Evolutionary conservation across 2,329 filamentous ascomycete genomes (phyloP).

Genomic region (Aureobasidium sp.): DNA sequence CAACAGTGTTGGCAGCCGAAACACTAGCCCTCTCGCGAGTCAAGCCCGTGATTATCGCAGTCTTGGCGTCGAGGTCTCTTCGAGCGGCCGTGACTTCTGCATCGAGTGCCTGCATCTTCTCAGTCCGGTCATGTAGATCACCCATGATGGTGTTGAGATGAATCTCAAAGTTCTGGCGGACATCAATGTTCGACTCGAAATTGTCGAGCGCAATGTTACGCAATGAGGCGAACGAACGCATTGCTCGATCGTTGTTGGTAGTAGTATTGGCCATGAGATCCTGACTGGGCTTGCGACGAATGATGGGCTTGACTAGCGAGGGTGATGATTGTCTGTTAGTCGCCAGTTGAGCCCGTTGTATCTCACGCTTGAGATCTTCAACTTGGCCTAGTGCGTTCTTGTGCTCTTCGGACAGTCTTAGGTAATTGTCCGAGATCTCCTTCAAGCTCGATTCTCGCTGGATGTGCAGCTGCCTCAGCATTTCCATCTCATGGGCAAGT

Average conservation of each 20-base stretch:
- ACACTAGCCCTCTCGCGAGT: conserved; percentile 89
- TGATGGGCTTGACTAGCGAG: conserved; percentile 49
- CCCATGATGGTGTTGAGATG: conserved; percentile 90
- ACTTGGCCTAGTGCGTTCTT: conserved; percentile 76
- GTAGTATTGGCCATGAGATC: conserved; percentile 45
- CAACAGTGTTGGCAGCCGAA: conserved; percentile 70
- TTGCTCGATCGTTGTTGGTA: conserved; percentile 67
- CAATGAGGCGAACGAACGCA: conserved; percentile 82
- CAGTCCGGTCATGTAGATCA: conserved; percentile 77
- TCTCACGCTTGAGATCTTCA: conserved; percentile 81
- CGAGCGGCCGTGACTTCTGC: conserved; percentile 73
- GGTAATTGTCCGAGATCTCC: conserved; percentile 69
- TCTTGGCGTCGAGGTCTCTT: conserved; percentile 96
- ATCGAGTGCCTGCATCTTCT: conserved; percentile 85
- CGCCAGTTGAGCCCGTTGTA: conserved; percentile 56
- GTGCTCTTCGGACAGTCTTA: conserved; percentile 76
- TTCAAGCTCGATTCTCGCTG: conserved; percentile 73
- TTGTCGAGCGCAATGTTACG: conserved; percentile 83
- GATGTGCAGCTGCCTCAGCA: conserved; percentile 60
- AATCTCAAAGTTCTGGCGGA: conserved; percentile 85
- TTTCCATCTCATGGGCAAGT: conserved; percentile 57
- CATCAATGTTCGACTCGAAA: conserved; percentile 73
- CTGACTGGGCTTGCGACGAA: conserved; percentile 88
- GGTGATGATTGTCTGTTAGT: conserved; percentile 21
- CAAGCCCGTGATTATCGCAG: conserved; percentile 88